Percentiles rank a stretch among this genome's conserved stretches.
Evolutionary conservation across 169 alveolate species (phyloP).

Genomic region (Amoebophrya sp.): DNA sequence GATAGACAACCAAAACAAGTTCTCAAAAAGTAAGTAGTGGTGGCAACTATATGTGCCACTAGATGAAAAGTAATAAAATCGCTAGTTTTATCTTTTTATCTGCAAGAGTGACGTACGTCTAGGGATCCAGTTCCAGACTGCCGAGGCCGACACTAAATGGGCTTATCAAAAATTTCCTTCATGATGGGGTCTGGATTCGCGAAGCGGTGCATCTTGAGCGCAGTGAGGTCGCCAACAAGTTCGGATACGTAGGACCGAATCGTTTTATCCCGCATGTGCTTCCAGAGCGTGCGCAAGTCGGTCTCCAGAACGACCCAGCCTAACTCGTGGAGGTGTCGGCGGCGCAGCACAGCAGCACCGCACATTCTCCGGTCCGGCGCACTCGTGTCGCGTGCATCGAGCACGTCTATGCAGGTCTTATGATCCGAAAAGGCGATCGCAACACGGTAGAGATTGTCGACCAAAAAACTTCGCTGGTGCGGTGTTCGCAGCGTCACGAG

Average conservation of each 20-base stretch:
- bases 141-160: too few relatives aligned
- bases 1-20: too few relatives aligned
- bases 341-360: background rate
- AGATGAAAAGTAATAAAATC: too few relatives aligned
- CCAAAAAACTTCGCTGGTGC: background rate
- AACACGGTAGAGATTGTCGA: background rate
- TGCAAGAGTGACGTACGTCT: too few relatives aligned
- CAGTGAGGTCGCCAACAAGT: background rate
- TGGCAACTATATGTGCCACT: too few relatives aligned
- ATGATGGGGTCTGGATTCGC: background rate
- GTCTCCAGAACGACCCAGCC: conserved; percentile 20
- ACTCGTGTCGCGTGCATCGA: background rate
- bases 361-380: background rate
- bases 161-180: too few relatives aligned
- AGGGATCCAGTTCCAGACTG: too few relatives aligned
- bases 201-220: background rate
- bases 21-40: too few relatives aligned
- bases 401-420: background rate
- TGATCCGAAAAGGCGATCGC: background rate
- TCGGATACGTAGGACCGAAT: background rate
- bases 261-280: background rate
- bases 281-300: background rate
- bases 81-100: too few relatives aligned
- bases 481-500: background rate
- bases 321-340: background rate